A percentile compares a stretch with the other conserved stretches of the same genome.
Evolutionary conservation across 495 filamentous ascomycete species (phyloP).

Genomic region (Penicillium argentinense): DNA sequence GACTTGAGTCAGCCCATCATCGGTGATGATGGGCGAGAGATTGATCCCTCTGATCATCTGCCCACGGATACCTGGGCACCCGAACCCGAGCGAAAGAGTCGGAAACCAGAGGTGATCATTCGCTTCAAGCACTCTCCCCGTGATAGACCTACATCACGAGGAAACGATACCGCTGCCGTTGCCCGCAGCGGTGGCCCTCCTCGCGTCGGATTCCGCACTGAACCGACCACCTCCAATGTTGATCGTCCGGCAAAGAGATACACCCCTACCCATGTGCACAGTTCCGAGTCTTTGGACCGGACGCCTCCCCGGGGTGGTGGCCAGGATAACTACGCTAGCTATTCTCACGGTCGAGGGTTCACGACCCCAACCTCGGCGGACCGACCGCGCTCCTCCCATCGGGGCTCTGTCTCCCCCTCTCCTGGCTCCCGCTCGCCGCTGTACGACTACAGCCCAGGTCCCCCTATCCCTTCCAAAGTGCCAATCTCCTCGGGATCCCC

Average conservation of each 20-base stretch:
- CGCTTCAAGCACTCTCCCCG: constrained; percentile 48
- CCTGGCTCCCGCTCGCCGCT: constrained; percentile 32
- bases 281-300: constrained; percentile 16
- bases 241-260: constrained; percentile 19
- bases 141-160: constrained; percentile 23
- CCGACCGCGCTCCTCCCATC: constrained; percentile 27
- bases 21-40: constrained; percentile 77
- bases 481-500: constrained; percentile 51
- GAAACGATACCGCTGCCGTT: constrained; percentile 18
- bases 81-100: constrained; percentile 78
- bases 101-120: constrained; percentile 55
- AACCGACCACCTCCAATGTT: constrained; percentile 11
- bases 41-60: constrained; percentile 92
- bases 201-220: constrained; percentile 26
- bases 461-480: constrained; percentile 75
- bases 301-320: constrained; percentile 24
- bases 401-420: constrained; percentile 34
- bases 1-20: constrained; percentile 59
- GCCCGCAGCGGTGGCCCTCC: constrained; percentile 12
- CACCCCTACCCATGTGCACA: constrained; percentile 19
- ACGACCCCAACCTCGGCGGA: constrained; percentile 24
- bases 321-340: constrained; percentile 22
- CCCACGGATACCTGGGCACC: constrained; percentile 91
- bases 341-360: constrained; percentile 24
- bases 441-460: constrained; percentile 41